A percentile compares a stretch with the other conserved stretches of the same genome.
Evolutionary conservation across 1,139 yeast genomes (phyloP).

Genomic region (Blastobotrys persicus): DNA sequence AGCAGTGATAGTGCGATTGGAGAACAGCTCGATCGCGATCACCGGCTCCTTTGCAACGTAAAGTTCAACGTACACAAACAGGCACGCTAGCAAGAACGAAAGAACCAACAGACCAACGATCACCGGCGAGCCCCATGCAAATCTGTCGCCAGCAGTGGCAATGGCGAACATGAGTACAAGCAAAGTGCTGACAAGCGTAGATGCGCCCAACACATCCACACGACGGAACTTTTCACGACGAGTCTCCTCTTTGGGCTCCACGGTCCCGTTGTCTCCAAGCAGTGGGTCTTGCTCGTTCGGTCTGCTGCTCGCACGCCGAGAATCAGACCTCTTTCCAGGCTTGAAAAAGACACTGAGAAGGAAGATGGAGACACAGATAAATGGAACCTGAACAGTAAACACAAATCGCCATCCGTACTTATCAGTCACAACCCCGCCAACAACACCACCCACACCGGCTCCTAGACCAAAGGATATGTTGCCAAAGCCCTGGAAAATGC

Average conservation of each 20-base stretch:
- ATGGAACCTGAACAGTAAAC: slow-evolving; percentile 61
- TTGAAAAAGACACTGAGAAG: slow-evolving; percentile 30
- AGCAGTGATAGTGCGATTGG: slow-evolving; percentile 57
- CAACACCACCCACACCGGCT: slow-evolving; percentile 65
- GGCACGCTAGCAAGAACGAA: slow-evolving; percentile 34
- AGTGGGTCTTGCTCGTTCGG: slow-evolving; percentile 1
- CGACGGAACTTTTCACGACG: slow-evolving; percentile 28
- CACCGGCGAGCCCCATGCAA: slow-evolving; percentile 41
- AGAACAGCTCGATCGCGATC: slow-evolving; percentile 56
- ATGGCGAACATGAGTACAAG: slow-evolving; percentile 58
- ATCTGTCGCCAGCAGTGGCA: slow-evolving; percentile 62
- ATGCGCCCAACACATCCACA: slow-evolving; percentile 73
- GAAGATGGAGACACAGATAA: slow-evolving; percentile 52
- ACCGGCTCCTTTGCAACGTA: slow-evolving; percentile 64
- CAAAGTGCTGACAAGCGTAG: slow-evolving; percentile 55
- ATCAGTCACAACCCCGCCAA: slow-evolving; percentile 71
- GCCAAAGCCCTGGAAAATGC: slow-evolving; percentile 60
- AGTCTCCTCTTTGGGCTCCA: background rate
- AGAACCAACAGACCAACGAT: slow-evolving; percentile 37
- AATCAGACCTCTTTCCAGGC: background rate
- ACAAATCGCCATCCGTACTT: slow-evolving; percentile 79
- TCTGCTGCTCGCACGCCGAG: background rate
- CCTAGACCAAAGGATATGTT: slow-evolving; percentile 68
- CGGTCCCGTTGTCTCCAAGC: background rate
- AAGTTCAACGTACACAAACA: slow-evolving; percentile 52